Evolutionary conservation across 2,329 filamentous ascomycete species (phyloP), one percentile per base, ranked within the genome.

Genomic region (Trichophyton simii): DNA sequence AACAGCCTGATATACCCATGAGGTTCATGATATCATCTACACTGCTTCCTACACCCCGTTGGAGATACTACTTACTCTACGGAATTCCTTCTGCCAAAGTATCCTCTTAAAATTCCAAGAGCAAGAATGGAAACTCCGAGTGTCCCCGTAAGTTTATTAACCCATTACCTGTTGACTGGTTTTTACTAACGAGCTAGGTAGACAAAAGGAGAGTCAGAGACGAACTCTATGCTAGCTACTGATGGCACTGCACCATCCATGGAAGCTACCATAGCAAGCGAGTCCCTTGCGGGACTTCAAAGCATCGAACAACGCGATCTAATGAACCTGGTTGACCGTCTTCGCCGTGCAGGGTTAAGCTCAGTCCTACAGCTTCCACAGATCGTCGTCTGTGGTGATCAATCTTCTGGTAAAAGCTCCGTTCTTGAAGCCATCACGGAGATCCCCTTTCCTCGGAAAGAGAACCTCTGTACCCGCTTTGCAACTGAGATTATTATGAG

Each of bases 301-400:
- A 72, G 68, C 2, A 72, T 78, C 25, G 76, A 78, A 3, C 75
- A 78, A 62, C 73, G 74, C 2, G 69, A 71, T 36, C 68, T 86
- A 0, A 74, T 86, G 25, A 77, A 84, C 55, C 74, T 78, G 0
- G 79, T 83, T 28, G 79, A 84, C 65, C 72, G 75, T 0, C 71
- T 86, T 0, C 77, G 80, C 3, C 73, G 75, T 2, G 74, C 77
- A 9, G 81, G 82, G 0, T 73, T 80, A 1, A 77, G 72, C 7
- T 76, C 69, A 1, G 75, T 80, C 13, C 73, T 82, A 25, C 71
- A 78, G 6, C 66, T 71, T 2, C 69, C 69, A 9, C 69, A 71
- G 52, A 22, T 71, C 3, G 63, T 72, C 2, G 69, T 72, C 3
- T 71, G 68, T 44, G 70, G 69, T 31, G 69, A 71, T 52, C 69